Conservation (phyloP, 495 filamentous ascomycete genomes). For the Aspergillus diversus region DNA sequence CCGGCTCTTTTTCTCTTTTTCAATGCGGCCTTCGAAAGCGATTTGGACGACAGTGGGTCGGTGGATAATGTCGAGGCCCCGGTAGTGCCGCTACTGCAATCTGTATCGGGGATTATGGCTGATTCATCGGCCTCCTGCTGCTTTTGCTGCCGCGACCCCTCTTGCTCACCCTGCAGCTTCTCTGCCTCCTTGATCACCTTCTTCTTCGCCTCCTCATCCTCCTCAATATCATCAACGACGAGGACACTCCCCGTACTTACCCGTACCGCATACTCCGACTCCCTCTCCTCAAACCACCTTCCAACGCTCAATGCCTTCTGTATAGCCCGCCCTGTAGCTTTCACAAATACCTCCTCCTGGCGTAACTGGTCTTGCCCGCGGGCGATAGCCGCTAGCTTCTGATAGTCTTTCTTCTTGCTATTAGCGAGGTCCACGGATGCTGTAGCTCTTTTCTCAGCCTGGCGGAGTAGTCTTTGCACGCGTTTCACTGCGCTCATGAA, state of each 20-base stretch:
- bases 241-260: slow-evolving; percentile 66
- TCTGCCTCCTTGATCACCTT: slow-evolving; percentile 30
- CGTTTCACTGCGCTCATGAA: slow-evolving; percentile 86
- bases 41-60: neutral
- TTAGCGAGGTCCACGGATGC: slow-evolving; percentile 41
- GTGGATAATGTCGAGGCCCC: slow-evolving; percentile 2
- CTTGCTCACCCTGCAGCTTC: slow-evolving; percentile 21
- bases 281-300: slow-evolving; percentile 62
- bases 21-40: slow-evolving; percentile 27
- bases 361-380: slow-evolving; percentile 41
- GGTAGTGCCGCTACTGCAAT: neutral
- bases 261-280: slow-evolving; percentile 56
- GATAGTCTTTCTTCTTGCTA: slow-evolving; percentile 44
- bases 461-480: slow-evolving; percentile 68
- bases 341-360: slow-evolving; percentile 68
- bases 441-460: slow-evolving; percentile 63
- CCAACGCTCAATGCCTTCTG: slow-evolving; percentile 67
- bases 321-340: slow-evolving; percentile 81
- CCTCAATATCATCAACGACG: slow-evolving; percentile 72
- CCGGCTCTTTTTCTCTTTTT: slow-evolving; percentile 46
- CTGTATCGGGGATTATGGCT: neutral
- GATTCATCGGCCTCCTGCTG: slow-evolving; percentile 6
- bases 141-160: neutral
- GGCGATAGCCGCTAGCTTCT: slow-evolving; percentile 43
- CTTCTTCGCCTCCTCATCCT: slow-evolving; percentile 32